A percentile compares a stretch with the other conserved stretches of the same genome.
Evolutionary conservation across 2,329 filamentous ascomycete species (phyloP).

Genomic region (Talaromyces sp.): DNA sequence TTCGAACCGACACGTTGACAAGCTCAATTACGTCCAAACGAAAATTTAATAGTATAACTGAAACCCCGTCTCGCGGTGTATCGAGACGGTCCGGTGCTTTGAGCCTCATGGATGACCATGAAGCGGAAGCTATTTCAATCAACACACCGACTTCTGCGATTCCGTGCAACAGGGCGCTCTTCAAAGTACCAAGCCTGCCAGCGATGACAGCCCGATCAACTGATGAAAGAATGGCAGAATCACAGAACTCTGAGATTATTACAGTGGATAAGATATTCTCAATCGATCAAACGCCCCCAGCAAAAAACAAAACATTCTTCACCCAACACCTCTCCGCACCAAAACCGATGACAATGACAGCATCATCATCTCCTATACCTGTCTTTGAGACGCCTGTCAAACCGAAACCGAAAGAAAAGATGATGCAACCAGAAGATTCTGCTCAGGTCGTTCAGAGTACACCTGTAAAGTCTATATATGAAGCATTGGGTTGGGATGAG

Average conservation of each 20-base stretch:
- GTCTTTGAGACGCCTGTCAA: slow-evolving; percentile 35
- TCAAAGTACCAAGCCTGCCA: slow-evolving; percentile 19
- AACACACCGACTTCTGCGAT: slow-evolving; percentile 17
- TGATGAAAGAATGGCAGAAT: background rate
- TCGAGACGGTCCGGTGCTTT: slow-evolving; percentile 24
- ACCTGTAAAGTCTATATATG: slow-evolving; percentile 27
- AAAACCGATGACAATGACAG: background rate
- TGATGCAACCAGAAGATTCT: slow-evolving; percentile 8
- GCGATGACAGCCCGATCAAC: background rate
- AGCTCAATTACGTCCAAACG: background rate
- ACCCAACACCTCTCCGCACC: background rate
- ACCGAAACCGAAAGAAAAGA: slow-evolving; percentile 24
- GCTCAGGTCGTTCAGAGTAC: slow-evolving; percentile 19
- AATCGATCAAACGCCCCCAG: slow-evolving; percentile 7
- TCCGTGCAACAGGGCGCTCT: slow-evolving; percentile 16
- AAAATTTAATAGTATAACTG: slow-evolving; percentile 30
- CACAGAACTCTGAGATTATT: background rate
- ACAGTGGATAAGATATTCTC: background rate
- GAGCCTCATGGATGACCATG: slow-evolving; percentile 10
- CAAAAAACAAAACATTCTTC: slow-evolving; percentile 5
- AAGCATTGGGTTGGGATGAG: background rate
- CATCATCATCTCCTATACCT: slow-evolving; percentile 19
- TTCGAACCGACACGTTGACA: slow-evolving; percentile 25
- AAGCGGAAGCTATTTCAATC: background rate
- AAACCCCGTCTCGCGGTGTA: slow-evolving; percentile 40